Evolutionary conservation across 768 basidiomycete genomes (phyloP).

Genomic region (Chalciporus piperatus): DNA sequence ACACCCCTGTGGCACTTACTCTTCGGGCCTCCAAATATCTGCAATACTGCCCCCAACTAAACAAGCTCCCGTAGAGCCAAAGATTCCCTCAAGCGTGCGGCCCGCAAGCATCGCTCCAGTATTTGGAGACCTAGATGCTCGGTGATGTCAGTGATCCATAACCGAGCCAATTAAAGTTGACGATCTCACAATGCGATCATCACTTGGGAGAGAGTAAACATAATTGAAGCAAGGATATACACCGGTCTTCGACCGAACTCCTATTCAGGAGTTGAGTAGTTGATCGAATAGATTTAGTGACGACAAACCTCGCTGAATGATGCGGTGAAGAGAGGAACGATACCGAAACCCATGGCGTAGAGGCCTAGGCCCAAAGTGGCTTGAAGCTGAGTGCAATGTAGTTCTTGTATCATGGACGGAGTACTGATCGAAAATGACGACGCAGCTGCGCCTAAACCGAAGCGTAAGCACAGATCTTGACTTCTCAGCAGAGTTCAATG

Average conservation of each 20-base stretch:
- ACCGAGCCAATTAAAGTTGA: not conserved
- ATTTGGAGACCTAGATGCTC: constrained; percentile 33
- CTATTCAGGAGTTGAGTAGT: constrained; percentile 23
- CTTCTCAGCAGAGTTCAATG: not conserved
- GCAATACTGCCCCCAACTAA: constrained; percentile 69
- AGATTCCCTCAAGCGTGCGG: constrained; percentile 59
- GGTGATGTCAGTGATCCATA: not conserved
- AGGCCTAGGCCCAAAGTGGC: constrained; percentile 48
- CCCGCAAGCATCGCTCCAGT: constrained; percentile 56
- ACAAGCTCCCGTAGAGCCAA: constrained; percentile 61
- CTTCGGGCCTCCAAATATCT: constrained; percentile 63
- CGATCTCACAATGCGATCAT: constrained; percentile 28
- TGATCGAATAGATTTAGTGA: not conserved
- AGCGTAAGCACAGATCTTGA: not conserved
- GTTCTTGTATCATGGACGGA: constrained; percentile 47
- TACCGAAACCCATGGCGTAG: constrained; percentile 57
- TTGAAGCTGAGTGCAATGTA: constrained; percentile 43
- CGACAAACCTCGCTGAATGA: constrained; percentile 55
- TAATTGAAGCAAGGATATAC: constrained; percentile 49
- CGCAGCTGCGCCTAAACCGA: constrained; percentile 42
- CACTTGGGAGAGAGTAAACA: constrained; percentile 52
- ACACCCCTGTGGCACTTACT: constrained; percentile 39
- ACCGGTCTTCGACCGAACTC: constrained; percentile 66
- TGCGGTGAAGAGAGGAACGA: constrained; percentile 60
- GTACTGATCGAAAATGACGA: constrained; percentile 55